These are phyloP conservation scores for Phialophora macrospora DNA, from an alignment of 2,329 filamentous ascomycete species.

Conservation along the genomic window DNA sequence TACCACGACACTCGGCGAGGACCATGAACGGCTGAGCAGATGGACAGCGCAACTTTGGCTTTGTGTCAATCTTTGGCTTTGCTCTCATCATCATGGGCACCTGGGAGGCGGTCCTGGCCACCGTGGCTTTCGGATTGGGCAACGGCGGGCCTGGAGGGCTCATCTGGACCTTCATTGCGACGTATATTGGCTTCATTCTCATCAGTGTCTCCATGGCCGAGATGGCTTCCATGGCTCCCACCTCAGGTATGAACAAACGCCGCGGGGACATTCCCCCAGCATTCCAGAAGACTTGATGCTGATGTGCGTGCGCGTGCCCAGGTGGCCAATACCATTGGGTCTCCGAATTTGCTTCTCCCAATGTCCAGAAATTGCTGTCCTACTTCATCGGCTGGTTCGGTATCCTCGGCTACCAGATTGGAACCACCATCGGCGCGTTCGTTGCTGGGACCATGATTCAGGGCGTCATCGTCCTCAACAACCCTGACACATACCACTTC, in stretches of 20 bases:
- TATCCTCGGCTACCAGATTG: conserved; percentile 44
- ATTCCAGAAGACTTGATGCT: not conserved
- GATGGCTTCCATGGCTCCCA: conserved; percentile 53
- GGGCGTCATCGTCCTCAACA: conserved; percentile 43
- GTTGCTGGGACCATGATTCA: conserved; percentile 44
- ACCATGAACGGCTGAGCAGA: not conserved
- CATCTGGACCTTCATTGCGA: conserved; percentile 58
- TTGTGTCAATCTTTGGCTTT: conserved; percentile 54
- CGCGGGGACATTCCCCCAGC: not conserved
- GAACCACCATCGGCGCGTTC: conserved; percentile 38
- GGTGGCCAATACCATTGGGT: conserved; percentile 64
- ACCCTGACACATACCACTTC: conserved; percentile 36
- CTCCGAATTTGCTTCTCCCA: conserved; percentile 57
- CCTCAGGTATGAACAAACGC: conserved; percentile 37
- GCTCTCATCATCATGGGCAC: conserved; percentile 51
- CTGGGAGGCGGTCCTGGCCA: conserved; percentile 52
- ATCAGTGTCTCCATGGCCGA: conserved; percentile 54
- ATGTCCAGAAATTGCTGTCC: conserved; percentile 50
- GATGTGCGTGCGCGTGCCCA: conserved; percentile 34
- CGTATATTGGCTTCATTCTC: conserved; percentile 51
- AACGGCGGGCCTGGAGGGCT: conserved; percentile 61
- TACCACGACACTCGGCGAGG: not conserved
- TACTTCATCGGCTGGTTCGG: conserved; percentile 49
- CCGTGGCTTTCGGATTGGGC: conserved; percentile 38
- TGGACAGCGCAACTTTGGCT: conserved; percentile 51